Base-by-base conservation (phyloP, 2,329 filamentous ascomycete species). In the Talaromyces verruculosus region DNA sequence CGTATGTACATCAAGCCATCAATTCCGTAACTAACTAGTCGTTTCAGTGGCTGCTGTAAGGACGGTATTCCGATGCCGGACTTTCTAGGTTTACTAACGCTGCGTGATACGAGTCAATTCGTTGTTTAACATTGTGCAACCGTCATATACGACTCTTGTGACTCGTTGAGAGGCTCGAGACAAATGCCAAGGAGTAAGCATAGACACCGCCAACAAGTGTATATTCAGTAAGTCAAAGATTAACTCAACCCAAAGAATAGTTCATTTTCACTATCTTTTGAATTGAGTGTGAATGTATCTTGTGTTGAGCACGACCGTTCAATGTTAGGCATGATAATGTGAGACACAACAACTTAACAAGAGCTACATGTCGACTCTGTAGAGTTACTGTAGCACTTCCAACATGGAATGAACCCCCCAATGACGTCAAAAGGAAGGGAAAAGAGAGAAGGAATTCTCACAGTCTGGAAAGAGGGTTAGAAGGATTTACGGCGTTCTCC, bases 401-500 rank as follows among this genome's bases (percentile, higher is more conserved):
- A 15, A 47, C 43, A 17, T 49, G 22, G 22, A 25, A 28, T 28
- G 2, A 28, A 25, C 7, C 51, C 51, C 30, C 30, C 10, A 30
- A 37, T 35, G 28, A 35, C 30, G 30, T 55, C 51, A 22, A 57
- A 15, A 19, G 30, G 11, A 19, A 22, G 10, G 25, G 8, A 11
- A 35, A 15, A 22, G 10, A 35, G 3, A 17, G 47, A 5, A 22
- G 47, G 28, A 28, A 51, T 10, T 35, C 25, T 25, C 25, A 25
- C 25, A 25, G 25, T 25, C 6, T 22, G 17, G 3, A 51, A 19
- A 35, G 13, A 35, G 25, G n/a, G 1, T 19, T 37, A 11, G 53
- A 22, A 25, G 33, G 53, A 37, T 57, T 57, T 7, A 37, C n/a
- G 53, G 33, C 53, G 53, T 57, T 37, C 53, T 57, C 53, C 33